These are phyloP conservation scores for Gastrolobium villosum DNA, from an alignment of 306 rosid genomes.

Conservation along the genomic window DNA sequence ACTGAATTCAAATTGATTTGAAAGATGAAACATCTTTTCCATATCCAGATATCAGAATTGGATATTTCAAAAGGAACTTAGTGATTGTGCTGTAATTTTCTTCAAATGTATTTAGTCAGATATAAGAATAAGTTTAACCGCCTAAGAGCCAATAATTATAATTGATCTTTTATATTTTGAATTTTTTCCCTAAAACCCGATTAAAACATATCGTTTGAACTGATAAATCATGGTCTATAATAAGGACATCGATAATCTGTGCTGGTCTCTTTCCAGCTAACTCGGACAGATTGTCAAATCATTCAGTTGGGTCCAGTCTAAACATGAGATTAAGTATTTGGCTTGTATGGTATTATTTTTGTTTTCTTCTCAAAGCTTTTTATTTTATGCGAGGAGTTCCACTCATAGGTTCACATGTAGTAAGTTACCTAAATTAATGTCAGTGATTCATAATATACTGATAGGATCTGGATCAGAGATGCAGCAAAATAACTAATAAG, in stretches of 20 bases:
- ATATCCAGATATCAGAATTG: neutral
- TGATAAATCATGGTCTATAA: constrained; percentile 3
- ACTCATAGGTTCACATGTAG: neutral
- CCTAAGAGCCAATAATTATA: neutral
- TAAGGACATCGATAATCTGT: neutral
- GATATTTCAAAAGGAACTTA: neutral
- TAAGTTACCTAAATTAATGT: neutral
- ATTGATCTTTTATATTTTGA: neutral
- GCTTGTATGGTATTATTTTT: constrained; percentile 2
- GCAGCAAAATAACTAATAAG: too few relatives aligned
- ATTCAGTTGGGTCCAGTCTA: neutral
- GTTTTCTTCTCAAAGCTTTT: constrained; percentile 16
- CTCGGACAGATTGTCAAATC: constrained; percentile 4
- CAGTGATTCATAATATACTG: neutral
- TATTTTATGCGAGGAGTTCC: constrained; percentile 2
- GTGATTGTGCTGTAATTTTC: neutral
- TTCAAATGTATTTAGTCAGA: constrained; percentile 5
- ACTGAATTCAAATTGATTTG: neutral
- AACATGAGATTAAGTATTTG: neutral
- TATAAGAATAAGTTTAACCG: neutral
- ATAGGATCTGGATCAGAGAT: too few relatives aligned
- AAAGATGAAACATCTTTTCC: constrained; percentile 5
- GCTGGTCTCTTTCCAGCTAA: neutral
- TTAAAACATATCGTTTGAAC: neutral
- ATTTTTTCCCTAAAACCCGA: constrained; percentile 1